These are phyloP conservation scores for Xylariaceae sp. DNA, from an alignment of 2,329 filamentous ascomycete genomes.

Conservation along the genomic window DNA sequence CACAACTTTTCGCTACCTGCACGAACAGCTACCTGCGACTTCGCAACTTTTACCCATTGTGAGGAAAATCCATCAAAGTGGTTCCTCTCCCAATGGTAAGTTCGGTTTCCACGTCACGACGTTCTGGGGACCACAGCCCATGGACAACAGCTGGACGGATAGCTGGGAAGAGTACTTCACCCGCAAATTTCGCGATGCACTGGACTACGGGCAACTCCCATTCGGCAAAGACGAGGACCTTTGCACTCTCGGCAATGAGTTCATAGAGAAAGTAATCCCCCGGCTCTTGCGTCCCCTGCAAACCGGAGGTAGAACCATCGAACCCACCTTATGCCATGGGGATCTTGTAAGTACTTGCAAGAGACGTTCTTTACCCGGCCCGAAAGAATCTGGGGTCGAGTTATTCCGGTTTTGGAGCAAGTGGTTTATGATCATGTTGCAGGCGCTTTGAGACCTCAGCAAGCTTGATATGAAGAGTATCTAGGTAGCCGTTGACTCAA, in stretches of 20 bases:
- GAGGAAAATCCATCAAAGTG: neutral
- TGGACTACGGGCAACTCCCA: neutral
- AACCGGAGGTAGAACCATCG: neutral
- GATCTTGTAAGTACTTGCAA: neutral
- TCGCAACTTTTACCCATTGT: conserved; percentile 1
- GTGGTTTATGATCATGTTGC: too few species aligned
- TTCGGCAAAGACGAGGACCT: conserved; percentile 1
- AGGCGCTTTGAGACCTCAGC: too few species aligned
- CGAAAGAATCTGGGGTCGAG: too few species aligned
- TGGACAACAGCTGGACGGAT: conserved; percentile 3
- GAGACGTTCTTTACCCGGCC: too few species aligned
- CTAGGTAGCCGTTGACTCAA: too few species aligned
- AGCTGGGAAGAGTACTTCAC: conserved; percentile 8
- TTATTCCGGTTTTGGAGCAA: too few species aligned
- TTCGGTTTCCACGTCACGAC: conserved; percentile 1
- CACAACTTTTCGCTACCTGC: conserved; percentile 2
- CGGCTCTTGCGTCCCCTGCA: neutral
- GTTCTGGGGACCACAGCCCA: conserved; percentile 3
- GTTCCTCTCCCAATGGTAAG: neutral
- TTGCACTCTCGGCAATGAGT: neutral
- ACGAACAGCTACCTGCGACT: neutral
- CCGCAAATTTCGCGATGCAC: neutral
- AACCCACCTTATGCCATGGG: neutral
- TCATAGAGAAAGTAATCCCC: neutral
- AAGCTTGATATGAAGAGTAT: too few species aligned